Base-by-base conservation (phyloP, 2,329 filamentous ascomycete species). In the Ascomycota sp. region DNA sequence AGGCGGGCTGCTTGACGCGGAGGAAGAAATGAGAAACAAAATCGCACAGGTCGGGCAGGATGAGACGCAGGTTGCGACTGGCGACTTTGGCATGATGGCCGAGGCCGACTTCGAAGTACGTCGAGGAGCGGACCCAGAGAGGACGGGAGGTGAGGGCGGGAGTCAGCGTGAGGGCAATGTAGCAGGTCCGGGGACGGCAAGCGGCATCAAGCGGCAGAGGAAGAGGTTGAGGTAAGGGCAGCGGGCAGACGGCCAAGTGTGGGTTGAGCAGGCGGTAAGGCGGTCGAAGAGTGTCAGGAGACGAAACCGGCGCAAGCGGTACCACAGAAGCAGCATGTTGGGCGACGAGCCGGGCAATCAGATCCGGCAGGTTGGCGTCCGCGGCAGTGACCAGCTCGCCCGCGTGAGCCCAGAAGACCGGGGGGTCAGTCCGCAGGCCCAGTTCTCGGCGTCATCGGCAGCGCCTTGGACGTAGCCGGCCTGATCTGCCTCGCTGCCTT, bases 361-460 rank as follows among this genome's bases (percentile, higher is more conserved):
- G 40, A 2, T 43, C 56, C 0, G 63, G 60, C 1, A 70, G 50
- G 3, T 82, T 69, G 8, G 68, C 63, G 43, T 94, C 85, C 0
- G 64, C 43, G 0, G 74, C 65, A 0, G 49, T 49, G 13, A 91
- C 55, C 8, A 95, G 56, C 5, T 45, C 24, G 0, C 66, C 56
- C 25, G 56, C 57, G 40, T 93, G 60, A 2, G 51, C 51, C 89
- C 89, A 98, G 52, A 93, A 98, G 0, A 86, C 37, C 0, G 57
- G 48, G 86, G 70, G 1, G 79, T 89, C 11, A 95, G 63, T 0
- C 81, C 82, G 31, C 67, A 57, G 1, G 83, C 76, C 89, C 89
- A 98, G 40, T 80, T 81, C 57, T 98, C 89, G 9, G 78, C 81
- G 48, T 98, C 89, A 50, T 98, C 89, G 2, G 78, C 89, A 1